phyloP scores from a whole-genome alignment of 192 early-diverging fungal genomes.

The Backusella psychrophila region DNA sequence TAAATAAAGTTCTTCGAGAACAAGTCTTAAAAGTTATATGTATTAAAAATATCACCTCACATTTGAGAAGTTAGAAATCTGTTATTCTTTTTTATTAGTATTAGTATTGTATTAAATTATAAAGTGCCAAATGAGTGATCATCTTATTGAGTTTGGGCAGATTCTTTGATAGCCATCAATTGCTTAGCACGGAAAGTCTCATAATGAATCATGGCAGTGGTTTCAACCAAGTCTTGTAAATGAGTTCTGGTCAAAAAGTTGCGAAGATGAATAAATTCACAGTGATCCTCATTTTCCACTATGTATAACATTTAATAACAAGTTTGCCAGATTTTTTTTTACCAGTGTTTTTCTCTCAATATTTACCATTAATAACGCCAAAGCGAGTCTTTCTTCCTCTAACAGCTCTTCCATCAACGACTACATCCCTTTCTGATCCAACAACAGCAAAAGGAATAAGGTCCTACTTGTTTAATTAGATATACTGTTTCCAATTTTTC shows the following conservation, averaged over 20 bases:
- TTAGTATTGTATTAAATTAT: not conserved
- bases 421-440: slow-evolving; percentile 87
- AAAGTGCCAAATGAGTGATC: not conserved
- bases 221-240: slow-evolving; percentile 92
- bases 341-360: no score
- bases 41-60: not conserved
- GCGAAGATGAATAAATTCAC: slow-evolving; percentile 93
- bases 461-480: slow-evolving; percentile 39
- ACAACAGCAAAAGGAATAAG: slow-evolving; percentile 95
- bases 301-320: not conserved
- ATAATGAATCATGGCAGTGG: slow-evolving; percentile 90
- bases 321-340: no score
- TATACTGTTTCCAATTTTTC: not conserved
- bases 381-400: slow-evolving; percentile 88
- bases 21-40: not conserved
- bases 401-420: slow-evolving; percentile 84
- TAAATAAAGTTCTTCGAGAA: not conserved
- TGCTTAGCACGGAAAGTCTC: slow-evolving; percentile 87
- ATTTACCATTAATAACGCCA: slow-evolving; percentile 81
- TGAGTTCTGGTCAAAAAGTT: slow-evolving; percentile 88
- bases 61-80: not conserved
- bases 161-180: slow-evolving; percentile 55
- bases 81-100: not conserved
- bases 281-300: slow-evolving; percentile 92
- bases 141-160: slow-evolving; percentile 34